These are phyloP conservation scores for Avena eriantha DNA, from an alignment of 176 grass and related monocot species.

Conservation along the genomic window DNA sequence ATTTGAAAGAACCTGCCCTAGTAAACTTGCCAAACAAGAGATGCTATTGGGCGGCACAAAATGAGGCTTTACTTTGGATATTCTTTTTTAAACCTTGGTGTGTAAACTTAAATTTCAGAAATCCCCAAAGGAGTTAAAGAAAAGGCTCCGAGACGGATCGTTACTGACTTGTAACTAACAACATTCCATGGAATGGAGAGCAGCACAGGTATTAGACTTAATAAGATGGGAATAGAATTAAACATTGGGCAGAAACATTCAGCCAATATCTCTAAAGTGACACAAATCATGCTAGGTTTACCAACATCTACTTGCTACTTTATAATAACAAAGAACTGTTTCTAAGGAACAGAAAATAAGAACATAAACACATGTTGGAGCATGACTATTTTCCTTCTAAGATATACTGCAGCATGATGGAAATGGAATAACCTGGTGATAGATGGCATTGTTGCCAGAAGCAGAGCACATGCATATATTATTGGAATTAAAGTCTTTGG, in stretches of 20 bases:
- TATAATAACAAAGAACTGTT: constrained; percentile 4
- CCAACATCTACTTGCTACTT: constrained; percentile 13
- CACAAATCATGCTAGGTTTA: constrained; percentile 14
- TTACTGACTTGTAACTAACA: background rate
- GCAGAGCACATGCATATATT: constrained; percentile 90
- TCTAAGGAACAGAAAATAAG: constrained; percentile 1
- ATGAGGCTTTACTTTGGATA: constrained; percentile 16
- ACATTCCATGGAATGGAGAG: constrained; percentile 13
- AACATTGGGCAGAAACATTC: constrained; percentile 3
- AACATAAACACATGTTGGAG: constrained; percentile 29
- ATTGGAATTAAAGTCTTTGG: constrained; percentile 88
- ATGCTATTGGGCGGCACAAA: background rate
- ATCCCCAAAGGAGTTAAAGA: background rate
- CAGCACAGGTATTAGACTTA: background rate
- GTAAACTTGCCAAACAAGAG: constrained; percentile 6
- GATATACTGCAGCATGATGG: constrained; percentile 5
- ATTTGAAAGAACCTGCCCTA: background rate
- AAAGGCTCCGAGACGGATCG: background rate
- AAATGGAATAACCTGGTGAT: constrained; percentile 73
- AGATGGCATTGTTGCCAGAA: constrained; percentile 97
- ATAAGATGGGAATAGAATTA: background rate
- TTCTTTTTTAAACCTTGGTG: background rate
- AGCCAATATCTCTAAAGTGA: background rate
- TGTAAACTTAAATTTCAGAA: background rate
- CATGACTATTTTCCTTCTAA: background rate